phyloP scores from a whole-genome alignment of 257 asterid species.

The Anisodus tanguticus region DNA sequence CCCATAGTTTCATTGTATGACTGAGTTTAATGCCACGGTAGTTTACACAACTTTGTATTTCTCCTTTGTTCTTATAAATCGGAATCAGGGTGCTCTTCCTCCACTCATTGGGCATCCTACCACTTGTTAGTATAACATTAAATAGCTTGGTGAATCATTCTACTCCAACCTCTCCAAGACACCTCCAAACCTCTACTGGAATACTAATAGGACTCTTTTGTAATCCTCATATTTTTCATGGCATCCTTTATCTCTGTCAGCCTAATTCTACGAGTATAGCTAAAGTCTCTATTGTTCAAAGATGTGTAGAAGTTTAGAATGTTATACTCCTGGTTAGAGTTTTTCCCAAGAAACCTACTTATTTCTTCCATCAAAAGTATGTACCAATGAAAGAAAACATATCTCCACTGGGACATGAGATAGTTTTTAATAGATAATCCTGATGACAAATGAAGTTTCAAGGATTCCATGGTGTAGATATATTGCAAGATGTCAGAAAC shows the following conservation, averaged over 20 bases:
- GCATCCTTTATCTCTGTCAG: not conserved
- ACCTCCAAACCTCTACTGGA: not conserved
- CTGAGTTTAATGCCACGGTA: not conserved
- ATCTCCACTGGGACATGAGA: not conserved
- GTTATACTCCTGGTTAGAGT: not conserved
- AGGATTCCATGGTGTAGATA: conserved; percentile 12
- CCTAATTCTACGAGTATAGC: not conserved
- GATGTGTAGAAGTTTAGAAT: not conserved
- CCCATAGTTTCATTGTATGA: not conserved
- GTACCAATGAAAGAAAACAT: not conserved
- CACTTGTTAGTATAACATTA: not conserved
- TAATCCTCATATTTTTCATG: not conserved
- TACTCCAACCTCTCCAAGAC: not conserved
- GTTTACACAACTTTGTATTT: not conserved
- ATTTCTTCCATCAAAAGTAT: not conserved
- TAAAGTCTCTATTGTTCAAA: not conserved
- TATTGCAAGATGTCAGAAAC: not conserved
- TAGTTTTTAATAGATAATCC: not conserved
- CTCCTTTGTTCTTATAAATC: not conserved
- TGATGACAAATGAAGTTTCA: not conserved
- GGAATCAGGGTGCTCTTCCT: not conserved
- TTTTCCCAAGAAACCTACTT: not conserved
- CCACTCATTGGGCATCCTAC: conserved; percentile 14
- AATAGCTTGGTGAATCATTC: conserved; percentile 5
- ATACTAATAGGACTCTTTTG: not conserved